Evolutionary conservation across 768 basidiomycete species (phyloP).

Genomic region (Tylopilus felleus): DNA sequence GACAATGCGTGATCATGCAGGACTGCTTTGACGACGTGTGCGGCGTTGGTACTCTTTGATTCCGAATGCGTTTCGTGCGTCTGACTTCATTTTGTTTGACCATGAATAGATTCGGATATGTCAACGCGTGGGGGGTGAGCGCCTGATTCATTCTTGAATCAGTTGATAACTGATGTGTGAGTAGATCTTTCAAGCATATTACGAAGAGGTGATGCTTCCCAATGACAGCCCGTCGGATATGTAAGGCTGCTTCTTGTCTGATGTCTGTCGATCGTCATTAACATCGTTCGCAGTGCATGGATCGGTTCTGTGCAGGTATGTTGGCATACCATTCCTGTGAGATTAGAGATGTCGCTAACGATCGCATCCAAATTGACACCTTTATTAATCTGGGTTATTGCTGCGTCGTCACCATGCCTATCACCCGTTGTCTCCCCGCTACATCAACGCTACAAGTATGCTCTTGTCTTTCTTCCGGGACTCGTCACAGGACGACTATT

Average conservation of each 20-base stretch:
- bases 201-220: conserved; percentile 50
- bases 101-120: conserved; percentile 54
- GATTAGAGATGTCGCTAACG: too few species aligned
- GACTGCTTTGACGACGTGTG: conserved; percentile 30
- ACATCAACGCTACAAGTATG: conserved; percentile 41
- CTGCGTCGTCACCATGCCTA: too few species aligned
- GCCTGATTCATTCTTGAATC: conserved; percentile 18
- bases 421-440: too few species aligned
- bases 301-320: conserved; percentile 72
- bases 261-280: not conserved
- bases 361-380: too few species aligned
- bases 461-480: conserved; percentile 60
- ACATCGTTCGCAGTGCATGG: conserved; percentile 57
- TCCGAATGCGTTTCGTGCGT: not conserved
- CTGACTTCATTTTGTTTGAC: not conserved
- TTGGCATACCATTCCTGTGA: not conserved
- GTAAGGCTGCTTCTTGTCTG: conserved; percentile 33
- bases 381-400: too few species aligned
- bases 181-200: conserved; percentile 73
- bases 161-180: not conserved
- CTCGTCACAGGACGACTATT: conserved; percentile 66
- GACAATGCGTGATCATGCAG: conserved; percentile 2
- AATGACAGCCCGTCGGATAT: conserved; percentile 59
- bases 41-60: conserved; percentile 34
- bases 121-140: conserved; percentile 71